Conservation (phyloP, 352 stramenopile genomes). For the Phytophthora hybrid region DNA sequence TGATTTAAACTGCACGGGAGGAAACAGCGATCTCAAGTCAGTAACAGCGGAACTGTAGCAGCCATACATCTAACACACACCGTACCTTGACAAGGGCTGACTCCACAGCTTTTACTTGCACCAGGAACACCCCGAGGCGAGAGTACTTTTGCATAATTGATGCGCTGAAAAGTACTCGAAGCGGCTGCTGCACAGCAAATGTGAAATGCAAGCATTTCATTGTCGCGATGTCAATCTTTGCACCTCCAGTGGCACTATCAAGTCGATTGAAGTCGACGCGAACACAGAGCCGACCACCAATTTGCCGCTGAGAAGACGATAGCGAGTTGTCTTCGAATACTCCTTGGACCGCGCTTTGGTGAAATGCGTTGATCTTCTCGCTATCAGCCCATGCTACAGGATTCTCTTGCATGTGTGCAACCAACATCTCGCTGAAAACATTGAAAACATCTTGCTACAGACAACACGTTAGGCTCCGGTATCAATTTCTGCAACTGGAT, state of each 20-base stretch:
- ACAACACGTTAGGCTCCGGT: constrained; percentile 3
- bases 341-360: constrained; percentile 62
- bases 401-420: constrained; percentile 64
- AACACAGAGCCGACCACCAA: constrained; percentile 57
- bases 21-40: neutral
- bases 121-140: constrained; percentile 54
- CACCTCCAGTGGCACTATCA: constrained; percentile 36
- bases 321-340: constrained; percentile 59
- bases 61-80: neutral
- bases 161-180: constrained; percentile 69
- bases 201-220: constrained; percentile 69
- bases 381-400: constrained; percentile 66
- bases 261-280: constrained; percentile 61
- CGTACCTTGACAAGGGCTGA: constrained; percentile 62
- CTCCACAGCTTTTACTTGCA: constrained; percentile 78
- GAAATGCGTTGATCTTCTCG: constrained; percentile 61
- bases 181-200: constrained; percentile 55
- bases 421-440: constrained; percentile 52
- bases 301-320: constrained; percentile 41
- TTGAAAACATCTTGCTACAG: constrained; percentile 77
- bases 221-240: constrained; percentile 62
- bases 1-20: constrained; percentile 60
- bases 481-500: neutral
- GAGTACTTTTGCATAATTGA: constrained; percentile 75
- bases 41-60: neutral